phyloP scores from a whole-genome alignment of 371 early-diverging fungal species.

The Dichotomocladium elegans region DNA sequence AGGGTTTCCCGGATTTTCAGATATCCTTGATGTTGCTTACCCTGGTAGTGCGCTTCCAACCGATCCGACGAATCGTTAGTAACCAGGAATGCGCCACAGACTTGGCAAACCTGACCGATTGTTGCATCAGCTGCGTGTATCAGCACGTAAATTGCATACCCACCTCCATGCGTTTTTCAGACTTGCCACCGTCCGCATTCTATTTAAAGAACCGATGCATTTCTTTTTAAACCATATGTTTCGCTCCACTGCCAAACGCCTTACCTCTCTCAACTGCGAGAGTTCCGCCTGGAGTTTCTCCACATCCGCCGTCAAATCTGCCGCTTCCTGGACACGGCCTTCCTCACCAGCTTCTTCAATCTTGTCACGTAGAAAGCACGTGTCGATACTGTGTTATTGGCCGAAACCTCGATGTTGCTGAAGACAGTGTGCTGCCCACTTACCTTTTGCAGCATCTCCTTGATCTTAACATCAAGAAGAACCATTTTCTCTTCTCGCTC shows the following conservation, averaged over 20 bases:
- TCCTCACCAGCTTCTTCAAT: constrained; percentile 76
- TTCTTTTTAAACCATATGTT: too few relatives aligned
- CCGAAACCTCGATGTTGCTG: too few relatives aligned
- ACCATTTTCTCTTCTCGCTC: constrained; percentile 80
- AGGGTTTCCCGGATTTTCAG: constrained; percentile 77
- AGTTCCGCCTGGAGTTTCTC: constrained; percentile 68
- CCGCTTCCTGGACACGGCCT: constrained; percentile 78
- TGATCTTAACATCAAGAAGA: constrained; percentile 81
- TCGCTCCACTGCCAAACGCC: too few relatives aligned
- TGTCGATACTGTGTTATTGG: too few relatives aligned
- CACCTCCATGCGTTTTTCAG: constrained; percentile 14
- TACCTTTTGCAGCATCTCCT: constrained; percentile 63
- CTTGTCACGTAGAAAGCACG: too few relatives aligned
- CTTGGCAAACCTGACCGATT: constrained; percentile 82
- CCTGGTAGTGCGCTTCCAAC: constrained; percentile 82
- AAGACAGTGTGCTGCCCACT: too few relatives aligned
- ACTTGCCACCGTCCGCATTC: constrained; percentile 12
- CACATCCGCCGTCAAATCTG: constrained; percentile 55
- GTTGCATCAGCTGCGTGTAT: not conserved
- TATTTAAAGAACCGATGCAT: not conserved
- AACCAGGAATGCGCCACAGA: constrained; percentile 88
- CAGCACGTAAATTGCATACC: not conserved
- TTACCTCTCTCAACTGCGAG: constrained; percentile 56
- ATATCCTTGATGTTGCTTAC: constrained; percentile 90
- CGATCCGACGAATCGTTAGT: constrained; percentile 79